Evolutionary conservation across 805 yeast species (phyloP).

Genomic region (Lachancea thermotolerans): DNA sequence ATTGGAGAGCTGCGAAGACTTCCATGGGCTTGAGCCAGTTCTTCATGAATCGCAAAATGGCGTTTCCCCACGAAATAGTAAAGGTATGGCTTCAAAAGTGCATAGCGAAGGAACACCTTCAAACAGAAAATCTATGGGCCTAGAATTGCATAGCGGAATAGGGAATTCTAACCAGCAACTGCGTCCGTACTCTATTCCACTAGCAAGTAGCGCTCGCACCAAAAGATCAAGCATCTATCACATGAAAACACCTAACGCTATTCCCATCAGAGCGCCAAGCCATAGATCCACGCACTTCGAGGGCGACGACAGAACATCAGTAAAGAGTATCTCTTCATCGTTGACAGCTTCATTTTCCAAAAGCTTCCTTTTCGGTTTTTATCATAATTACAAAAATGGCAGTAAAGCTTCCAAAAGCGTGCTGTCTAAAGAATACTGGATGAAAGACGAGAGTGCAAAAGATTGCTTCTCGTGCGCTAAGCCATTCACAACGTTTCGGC

Average conservation of each 20-base stretch:
- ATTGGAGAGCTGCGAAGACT: too few relatives aligned
- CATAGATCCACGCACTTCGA: conserved; percentile 23
- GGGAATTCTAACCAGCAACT: background rate
- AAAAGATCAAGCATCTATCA: conserved; percentile 32
- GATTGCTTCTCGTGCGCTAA: conserved; percentile 82
- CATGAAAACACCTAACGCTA: conserved; percentile 29
- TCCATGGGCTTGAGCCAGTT: background rate
- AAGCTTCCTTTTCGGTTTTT: conserved; percentile 37
- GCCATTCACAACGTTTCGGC: conserved; percentile 74
- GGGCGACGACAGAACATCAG: conserved; percentile 32
- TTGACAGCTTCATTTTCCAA: conserved; percentile 38
- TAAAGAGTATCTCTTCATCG: conserved; percentile 35
- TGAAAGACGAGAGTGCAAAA: conserved; percentile 87
- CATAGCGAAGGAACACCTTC: background rate
- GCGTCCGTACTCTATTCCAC: conserved; percentile 17
- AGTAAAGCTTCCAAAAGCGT: conserved; percentile 22
- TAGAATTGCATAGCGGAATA: background rate
- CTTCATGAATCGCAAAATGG: background rate
- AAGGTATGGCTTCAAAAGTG: background rate
- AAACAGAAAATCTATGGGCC: too few relatives aligned
- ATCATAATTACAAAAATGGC: conserved; percentile 29
- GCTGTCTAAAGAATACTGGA: conserved; percentile 74
- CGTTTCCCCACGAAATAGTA: background rate
- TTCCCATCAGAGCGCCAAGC: conserved; percentile 25
- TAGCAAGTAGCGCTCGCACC: conserved; percentile 21